phyloP scores from a whole-genome alignment of 768 basidiomycete species.

The Lanmaoa rubissima region DNA sequence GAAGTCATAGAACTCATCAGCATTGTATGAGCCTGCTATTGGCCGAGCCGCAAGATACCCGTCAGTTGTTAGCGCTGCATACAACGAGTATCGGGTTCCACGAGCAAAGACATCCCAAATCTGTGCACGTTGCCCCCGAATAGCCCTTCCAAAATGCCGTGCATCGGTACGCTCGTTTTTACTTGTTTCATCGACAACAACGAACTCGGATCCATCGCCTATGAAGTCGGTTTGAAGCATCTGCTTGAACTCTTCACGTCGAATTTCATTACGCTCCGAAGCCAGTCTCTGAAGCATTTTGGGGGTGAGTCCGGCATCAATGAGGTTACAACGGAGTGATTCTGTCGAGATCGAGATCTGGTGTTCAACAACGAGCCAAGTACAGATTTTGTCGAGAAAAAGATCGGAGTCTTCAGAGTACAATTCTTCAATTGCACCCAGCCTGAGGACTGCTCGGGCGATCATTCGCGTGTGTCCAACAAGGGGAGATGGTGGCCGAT shows the following conservation, averaged over 20 bases:
- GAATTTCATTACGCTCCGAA: not conserved
- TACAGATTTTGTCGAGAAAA: constrained; percentile 1
- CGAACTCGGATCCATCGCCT: too few species aligned
- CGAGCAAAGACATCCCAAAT: too few species aligned
- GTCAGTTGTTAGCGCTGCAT: too few species aligned
- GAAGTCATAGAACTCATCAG: too few species aligned
- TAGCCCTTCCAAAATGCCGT: too few species aligned
- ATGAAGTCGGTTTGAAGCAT: too few species aligned
- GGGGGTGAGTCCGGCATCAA: not conserved
- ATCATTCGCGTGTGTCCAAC: constrained; percentile 20
- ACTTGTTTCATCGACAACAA: too few species aligned
- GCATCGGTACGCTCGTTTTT: too few species aligned
- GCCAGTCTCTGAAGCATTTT: constrained; percentile 3
- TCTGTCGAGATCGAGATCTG: constrained; percentile 18
- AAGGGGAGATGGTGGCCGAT: constrained; percentile 11
- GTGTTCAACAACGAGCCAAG: constrained; percentile 18
- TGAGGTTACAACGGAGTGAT: constrained; percentile 14
- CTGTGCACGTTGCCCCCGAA: too few species aligned
- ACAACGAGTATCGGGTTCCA: too few species aligned
- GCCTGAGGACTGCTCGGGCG: constrained; percentile 5
- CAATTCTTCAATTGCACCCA: constrained; percentile 22
- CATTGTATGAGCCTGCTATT: too few species aligned
- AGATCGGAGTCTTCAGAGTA: constrained; percentile 1
- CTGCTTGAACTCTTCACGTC: not conserved
- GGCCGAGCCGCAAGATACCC: too few species aligned